Conservation (phyloP, 108 stramenopile species). For the Pseudonitzschia delicatissima region DNA sequence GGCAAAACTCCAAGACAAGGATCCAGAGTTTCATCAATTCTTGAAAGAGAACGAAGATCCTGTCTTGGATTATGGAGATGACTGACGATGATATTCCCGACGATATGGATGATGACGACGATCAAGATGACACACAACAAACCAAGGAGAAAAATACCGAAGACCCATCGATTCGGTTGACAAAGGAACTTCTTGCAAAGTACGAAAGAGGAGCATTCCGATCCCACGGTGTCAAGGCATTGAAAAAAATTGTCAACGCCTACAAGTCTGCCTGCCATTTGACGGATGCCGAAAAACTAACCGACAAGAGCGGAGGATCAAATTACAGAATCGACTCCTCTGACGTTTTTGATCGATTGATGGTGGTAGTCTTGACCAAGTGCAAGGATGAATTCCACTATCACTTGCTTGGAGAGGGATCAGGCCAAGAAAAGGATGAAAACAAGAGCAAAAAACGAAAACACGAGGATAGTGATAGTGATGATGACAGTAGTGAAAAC, state of each 20-base stretch:
- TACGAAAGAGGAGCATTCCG: slow-evolving; percentile 67
- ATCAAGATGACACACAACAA: slow-evolving; percentile 10
- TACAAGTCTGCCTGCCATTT: slow-evolving; percentile 84
- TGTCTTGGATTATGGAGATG: slow-evolving; percentile 69
- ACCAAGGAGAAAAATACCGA: slow-evolving; percentile 13
- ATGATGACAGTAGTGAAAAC: slow-evolving; percentile 28
- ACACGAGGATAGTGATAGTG: not conserved
- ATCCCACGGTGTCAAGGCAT: slow-evolving; percentile 68
- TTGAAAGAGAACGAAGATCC: slow-evolving; percentile 79
- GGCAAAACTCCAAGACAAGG: slow-evolving; percentile 64
- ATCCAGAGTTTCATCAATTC: slow-evolving; percentile 91
- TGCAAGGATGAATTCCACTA: slow-evolving; percentile 71
- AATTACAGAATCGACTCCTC: slow-evolving; percentile 67
- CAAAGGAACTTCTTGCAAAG: slow-evolving; percentile 39
- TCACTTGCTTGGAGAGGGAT: slow-evolving; percentile 57
- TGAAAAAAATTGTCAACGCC: slow-evolving; percentile 70
- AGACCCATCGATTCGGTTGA: slow-evolving; percentile 38
- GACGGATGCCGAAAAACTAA: slow-evolving; percentile 38
- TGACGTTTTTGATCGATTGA: slow-evolving; percentile 70
- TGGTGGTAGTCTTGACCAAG: slow-evolving; percentile 64
- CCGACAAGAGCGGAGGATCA: slow-evolving; percentile 9
- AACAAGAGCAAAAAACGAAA: slow-evolving; percentile 21
- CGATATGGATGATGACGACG: slow-evolving; percentile 35
- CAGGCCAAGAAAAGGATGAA: slow-evolving; percentile 1
- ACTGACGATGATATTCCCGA: slow-evolving; percentile 54